phyloP scores from a whole-genome alignment of 345 rosid genomes.

The Eucalyptus urophylla region DNA sequence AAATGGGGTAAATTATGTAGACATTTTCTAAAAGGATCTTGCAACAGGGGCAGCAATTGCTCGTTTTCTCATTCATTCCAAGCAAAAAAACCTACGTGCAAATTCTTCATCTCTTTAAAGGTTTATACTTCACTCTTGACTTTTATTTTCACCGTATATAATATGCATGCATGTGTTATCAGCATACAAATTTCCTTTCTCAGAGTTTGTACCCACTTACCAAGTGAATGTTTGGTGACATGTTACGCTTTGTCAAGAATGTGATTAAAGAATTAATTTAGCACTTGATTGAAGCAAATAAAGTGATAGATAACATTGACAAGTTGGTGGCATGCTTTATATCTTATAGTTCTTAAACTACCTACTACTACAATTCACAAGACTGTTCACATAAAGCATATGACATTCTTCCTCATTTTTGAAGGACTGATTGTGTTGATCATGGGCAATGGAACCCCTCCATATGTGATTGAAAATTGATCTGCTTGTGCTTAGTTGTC shows the following conservation, averaged over 20 bases:
- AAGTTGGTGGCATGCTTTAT: not conserved
- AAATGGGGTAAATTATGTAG: constrained; percentile 35
- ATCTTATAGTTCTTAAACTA: not conserved
- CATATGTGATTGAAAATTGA: not conserved
- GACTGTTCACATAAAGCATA: not conserved
- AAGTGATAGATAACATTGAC: not conserved
- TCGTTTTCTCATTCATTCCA: constrained; percentile 51
- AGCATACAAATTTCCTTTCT: not conserved
- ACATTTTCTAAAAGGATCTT: constrained; percentile 49
- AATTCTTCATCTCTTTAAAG: constrained; percentile 54
- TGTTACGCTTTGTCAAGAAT: not conserved
- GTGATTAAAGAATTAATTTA: not conserved
- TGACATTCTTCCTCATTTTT: not conserved
- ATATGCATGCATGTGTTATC: not conserved
- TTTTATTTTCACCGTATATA: not conserved
- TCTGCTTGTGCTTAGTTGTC: not conserved
- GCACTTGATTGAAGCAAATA: not conserved
- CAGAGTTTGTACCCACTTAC: not conserved
- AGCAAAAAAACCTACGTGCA: constrained; percentile 57
- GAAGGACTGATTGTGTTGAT: not conserved
- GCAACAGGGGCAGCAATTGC: constrained; percentile 62
- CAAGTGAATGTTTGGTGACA: not conserved
- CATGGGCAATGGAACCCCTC: not conserved
- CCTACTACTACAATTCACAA: not conserved
- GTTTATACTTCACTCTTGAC: constrained; percentile 7